These are phyloP conservation scores for Neophaeococcomyces aloes DNA, from an alignment of 2,329 filamentous ascomycete genomes.

Conservation along the genomic window DNA sequence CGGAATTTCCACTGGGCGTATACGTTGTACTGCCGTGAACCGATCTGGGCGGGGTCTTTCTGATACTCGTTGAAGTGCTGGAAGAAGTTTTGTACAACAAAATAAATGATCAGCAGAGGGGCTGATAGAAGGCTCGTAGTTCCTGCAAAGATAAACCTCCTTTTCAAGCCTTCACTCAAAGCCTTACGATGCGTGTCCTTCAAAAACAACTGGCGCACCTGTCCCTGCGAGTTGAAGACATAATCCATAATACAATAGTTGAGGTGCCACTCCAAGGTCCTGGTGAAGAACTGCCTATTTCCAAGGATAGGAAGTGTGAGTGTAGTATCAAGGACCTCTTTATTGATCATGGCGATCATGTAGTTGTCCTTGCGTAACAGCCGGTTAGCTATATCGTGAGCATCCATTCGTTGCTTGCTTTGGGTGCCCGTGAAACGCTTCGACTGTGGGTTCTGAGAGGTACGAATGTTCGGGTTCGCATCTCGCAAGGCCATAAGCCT, in stretches of 20 bases:
- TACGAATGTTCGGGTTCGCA: constrained; percentile 72
- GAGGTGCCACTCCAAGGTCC: constrained; percentile 84
- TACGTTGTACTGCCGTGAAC: constrained; percentile 83
- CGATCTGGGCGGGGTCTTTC: constrained; percentile 77
- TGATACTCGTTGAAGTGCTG: constrained; percentile 97
- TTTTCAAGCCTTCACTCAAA: constrained; percentile 65
- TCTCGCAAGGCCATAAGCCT: constrained; percentile 76
- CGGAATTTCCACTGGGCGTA: constrained; percentile 96
- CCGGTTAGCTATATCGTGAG: constrained; percentile 92
- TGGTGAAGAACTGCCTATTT: constrained; percentile 72
- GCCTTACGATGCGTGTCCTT: constrained; percentile 69
- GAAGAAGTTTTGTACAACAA: constrained; percentile 82
- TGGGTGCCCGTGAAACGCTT: constrained; percentile 63
- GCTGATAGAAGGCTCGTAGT: constrained; percentile 77
- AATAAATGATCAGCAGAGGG: constrained; percentile 77
- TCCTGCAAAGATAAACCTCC: constrained; percentile 71
- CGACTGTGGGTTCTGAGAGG: constrained; percentile 47
- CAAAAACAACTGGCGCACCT: constrained; percentile 76
- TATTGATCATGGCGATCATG: constrained; percentile 92
- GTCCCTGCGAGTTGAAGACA: constrained; percentile 80
- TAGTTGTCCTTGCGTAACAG: constrained; percentile 97
- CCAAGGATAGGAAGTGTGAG: constrained; percentile 75
- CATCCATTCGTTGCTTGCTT: constrained; percentile 87
- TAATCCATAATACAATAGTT: constrained; percentile 86
- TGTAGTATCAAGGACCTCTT: constrained; percentile 81